These are phyloP conservation scores for Penicillium brevicompactum DNA, from an alignment of 2,329 filamentous ascomycete species.

Conservation along the genomic window DNA sequence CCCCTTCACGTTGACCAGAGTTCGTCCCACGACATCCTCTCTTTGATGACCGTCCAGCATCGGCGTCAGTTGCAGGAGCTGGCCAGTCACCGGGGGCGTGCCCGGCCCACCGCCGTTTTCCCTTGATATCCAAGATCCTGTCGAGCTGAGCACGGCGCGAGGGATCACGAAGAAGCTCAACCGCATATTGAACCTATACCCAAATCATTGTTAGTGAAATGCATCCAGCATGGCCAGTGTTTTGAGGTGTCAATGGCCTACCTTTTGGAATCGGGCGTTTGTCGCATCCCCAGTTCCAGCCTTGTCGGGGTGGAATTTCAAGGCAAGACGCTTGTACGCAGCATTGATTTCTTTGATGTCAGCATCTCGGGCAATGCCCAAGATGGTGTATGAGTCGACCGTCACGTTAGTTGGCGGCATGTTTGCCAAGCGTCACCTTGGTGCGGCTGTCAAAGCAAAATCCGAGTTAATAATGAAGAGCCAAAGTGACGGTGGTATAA, in stretches of 20 bases:
- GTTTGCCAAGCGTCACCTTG: not conserved
- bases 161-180: slow-evolving; percentile 37
- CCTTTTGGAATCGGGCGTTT: slow-evolving; percentile 26
- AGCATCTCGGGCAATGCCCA: slow-evolving; percentile 30
- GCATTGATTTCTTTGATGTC: slow-evolving; percentile 34
- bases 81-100: not conserved
- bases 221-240: not conserved
- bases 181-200: slow-evolving; percentile 35
- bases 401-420: slow-evolving; percentile 6
- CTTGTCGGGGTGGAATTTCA: slow-evolving; percentile 41
- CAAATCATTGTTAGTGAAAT: not conserved
- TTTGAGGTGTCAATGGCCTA: slow-evolving; percentile 5
- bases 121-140: not conserved
- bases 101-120: not conserved
- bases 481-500: not conserved
- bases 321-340: slow-evolving; percentile 37
- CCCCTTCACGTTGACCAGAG: no score
- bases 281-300: slow-evolving; percentile 12
- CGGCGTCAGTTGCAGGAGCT: not conserved
- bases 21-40: not conserved
- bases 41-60: not conserved
- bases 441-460: not conserved
- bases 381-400: slow-evolving; percentile 29
- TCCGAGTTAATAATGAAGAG: not conserved
- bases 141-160: slow-evolving; percentile 21